A percentile compares a stretch with the other conserved stretches of the same genome.
Conservation (phyloP, 345 rosid species). For the Ricinus communis region DNA sequence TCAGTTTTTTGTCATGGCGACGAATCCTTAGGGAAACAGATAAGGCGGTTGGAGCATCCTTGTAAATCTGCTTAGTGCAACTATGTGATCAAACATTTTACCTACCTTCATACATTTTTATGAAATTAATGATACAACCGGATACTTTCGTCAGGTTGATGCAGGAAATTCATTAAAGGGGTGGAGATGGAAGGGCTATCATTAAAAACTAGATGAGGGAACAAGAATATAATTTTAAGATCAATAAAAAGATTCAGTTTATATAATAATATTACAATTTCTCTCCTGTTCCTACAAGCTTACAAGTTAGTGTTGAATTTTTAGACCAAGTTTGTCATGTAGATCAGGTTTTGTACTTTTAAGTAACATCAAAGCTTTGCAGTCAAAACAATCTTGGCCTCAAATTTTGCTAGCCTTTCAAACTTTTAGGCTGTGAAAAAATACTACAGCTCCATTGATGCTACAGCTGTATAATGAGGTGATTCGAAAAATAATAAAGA, state of each 20-base stretch:
- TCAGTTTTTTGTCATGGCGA: background rate
- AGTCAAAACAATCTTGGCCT: conserved; percentile 12
- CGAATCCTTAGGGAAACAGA: too few relatives aligned
- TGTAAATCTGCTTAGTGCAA: too few relatives aligned
- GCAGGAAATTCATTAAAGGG: too few relatives aligned
- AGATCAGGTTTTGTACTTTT: background rate
- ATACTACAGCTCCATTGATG: background rate
- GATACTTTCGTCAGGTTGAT: too few relatives aligned
- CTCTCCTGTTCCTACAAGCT: conserved; percentile 2
- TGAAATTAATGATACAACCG: too few relatives aligned
- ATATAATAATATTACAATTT: conserved; percentile 3
- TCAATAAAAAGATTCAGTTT: background rate
- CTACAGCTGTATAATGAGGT: conserved; percentile 10
- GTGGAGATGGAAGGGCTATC: too few relatives aligned
- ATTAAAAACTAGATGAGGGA: too few relatives aligned
- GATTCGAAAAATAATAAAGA: background rate
- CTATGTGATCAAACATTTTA: too few relatives aligned
- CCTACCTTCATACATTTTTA: too few relatives aligned
- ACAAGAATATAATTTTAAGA: background rate
- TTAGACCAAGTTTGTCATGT: background rate
- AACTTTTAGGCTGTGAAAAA: conserved; percentile 4
- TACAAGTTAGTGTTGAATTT: conserved; percentile 8
- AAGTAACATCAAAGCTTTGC: conserved; percentile 11
- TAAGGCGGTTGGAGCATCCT: too few relatives aligned
- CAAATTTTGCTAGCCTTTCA: conserved; percentile 10